Percentiles rank a stretch among this genome's conserved stretches.
These are phyloP conservation scores for Barbatosphaeria neglecta DNA, from an alignment of 495 filamentous ascomycete genomes.

Conservation along the genomic window DNA sequence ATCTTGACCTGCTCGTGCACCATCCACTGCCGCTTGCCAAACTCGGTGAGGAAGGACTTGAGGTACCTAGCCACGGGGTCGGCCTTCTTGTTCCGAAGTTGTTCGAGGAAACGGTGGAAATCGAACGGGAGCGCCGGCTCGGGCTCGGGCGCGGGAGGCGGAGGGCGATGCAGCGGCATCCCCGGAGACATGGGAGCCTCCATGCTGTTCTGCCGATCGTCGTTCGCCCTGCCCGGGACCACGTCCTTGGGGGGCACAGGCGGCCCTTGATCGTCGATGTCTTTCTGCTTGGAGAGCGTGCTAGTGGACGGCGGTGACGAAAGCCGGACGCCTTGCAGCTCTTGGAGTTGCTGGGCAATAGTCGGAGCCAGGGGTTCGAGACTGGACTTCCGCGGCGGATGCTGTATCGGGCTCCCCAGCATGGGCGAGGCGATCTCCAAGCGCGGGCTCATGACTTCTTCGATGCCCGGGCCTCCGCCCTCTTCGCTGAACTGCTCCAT, in stretches of 20 bases:
- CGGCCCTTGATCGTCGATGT: constrained; percentile 32
- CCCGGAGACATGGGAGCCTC: constrained; percentile 38
- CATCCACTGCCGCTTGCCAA: constrained; percentile 98
- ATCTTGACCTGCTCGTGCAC: constrained; percentile 99
- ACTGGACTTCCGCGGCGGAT: constrained; percentile 76
- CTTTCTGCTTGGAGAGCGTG: constrained; percentile 23
- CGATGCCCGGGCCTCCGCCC: constrained; percentile 50
- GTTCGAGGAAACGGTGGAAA: constrained; percentile 93
- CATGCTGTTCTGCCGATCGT: constrained; percentile 17
- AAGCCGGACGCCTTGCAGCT: constrained; percentile 31
- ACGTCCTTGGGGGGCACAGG: constrained; percentile 41
- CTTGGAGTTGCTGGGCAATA: constrained; percentile 32
- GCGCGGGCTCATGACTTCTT: constrained; percentile 74
- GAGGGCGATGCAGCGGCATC: constrained; percentile 51
- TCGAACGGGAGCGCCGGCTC: constrained; percentile 89
- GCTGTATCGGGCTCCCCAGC: constrained; percentile 47
- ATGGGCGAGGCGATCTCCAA: constrained; percentile 62
- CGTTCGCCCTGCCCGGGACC: constrained; percentile 16
- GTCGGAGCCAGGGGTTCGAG: constrained; percentile 54
- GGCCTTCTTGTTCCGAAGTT: constrained; percentile 86
- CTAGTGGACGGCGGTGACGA: constrained; percentile 25
- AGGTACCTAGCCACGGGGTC: constrained; percentile 95
- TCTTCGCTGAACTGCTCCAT: constrained; percentile 78
- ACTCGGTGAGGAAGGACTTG: constrained; percentile 86
- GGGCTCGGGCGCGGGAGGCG: constrained; percentile 75